phyloP scores from a whole-genome alignment of 257 asterid species.

The Solanum pennellii region DNA sequence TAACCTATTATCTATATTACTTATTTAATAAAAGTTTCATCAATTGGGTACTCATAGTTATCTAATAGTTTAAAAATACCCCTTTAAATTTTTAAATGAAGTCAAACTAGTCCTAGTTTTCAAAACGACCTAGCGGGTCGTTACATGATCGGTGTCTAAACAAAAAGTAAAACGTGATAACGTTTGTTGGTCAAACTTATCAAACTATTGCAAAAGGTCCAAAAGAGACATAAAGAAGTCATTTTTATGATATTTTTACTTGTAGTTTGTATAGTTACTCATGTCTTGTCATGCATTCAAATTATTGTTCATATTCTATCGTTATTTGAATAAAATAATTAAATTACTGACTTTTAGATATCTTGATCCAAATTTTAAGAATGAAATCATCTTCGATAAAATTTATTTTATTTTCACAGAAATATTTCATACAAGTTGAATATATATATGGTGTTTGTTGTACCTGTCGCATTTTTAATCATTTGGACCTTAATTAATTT shows the following conservation, averaged over 20 bases:
- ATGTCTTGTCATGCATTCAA: neutral
- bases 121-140: too few relatives aligned
- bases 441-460: neutral
- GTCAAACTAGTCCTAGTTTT: too few relatives aligned
- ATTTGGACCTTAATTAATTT: neutral
- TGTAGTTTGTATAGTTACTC: neutral
- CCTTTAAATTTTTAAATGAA: too few relatives aligned
- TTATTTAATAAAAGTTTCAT: too few relatives aligned
- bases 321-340: neutral
- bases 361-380: rapidly evolving
- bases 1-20: too few relatives aligned
- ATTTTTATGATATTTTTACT: neutral
- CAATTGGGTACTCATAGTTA: too few relatives aligned
- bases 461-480: neutral
- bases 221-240: neutral
- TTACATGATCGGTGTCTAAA: neutral
- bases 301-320: neutral
- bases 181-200: neutral
- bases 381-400: neutral
- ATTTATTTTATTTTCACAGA: neutral
- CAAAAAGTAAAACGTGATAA: neutral
- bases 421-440: neutral
- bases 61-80: too few relatives aligned
- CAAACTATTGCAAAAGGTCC: neutral
- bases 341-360: neutral